Evolutionary conservation across 2,329 filamentous ascomycete genomes (phyloP).

Genomic region (Hypoxylon sp.): DNA sequence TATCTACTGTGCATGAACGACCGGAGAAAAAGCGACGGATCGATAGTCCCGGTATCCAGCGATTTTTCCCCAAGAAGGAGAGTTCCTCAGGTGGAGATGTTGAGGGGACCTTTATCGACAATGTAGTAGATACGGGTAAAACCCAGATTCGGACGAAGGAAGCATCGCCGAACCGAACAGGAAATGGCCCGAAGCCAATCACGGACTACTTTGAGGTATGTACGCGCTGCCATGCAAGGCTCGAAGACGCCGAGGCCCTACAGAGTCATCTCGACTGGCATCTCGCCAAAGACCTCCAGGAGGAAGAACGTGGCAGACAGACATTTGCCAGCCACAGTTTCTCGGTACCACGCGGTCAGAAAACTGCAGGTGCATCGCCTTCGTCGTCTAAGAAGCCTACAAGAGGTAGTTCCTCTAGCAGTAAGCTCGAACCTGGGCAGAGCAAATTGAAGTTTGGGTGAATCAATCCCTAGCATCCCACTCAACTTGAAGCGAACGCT

Average conservation of each 20-base stretch:
- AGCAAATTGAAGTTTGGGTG: conserved; percentile 73
- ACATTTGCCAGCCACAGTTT: conserved; percentile 60
- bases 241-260: conserved; percentile 70
- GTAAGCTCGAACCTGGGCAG: conserved; percentile 70
- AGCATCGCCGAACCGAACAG: conserved; percentile 46
- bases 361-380: conserved; percentile 55
- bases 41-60: conserved; percentile 67
- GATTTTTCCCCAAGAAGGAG: conserved; percentile 67
- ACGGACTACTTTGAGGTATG: conserved; percentile 64
- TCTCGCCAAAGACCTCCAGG: conserved; percentile 87
- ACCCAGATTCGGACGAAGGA: conserved; percentile 44
- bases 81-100: conserved; percentile 53
- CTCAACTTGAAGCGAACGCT: conserved; percentile 45
- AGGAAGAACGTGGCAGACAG: conserved; percentile 68
- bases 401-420: conserved; percentile 49
- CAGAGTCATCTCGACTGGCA: conserved; percentile 94
- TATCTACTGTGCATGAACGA: conserved; percentile 53
- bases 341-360: conserved; percentile 55
- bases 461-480: conserved; percentile 50
- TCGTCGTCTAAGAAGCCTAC: conserved; percentile 59
- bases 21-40: conserved; percentile 62
- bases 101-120: conserved; percentile 47
- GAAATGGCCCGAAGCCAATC: conserved; percentile 55
- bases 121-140: conserved; percentile 41
- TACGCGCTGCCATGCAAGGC: conserved; percentile 73